Conservation (phyloP, 2,329 filamentous ascomycete genomes). For the Penicillium palitans region DNA sequence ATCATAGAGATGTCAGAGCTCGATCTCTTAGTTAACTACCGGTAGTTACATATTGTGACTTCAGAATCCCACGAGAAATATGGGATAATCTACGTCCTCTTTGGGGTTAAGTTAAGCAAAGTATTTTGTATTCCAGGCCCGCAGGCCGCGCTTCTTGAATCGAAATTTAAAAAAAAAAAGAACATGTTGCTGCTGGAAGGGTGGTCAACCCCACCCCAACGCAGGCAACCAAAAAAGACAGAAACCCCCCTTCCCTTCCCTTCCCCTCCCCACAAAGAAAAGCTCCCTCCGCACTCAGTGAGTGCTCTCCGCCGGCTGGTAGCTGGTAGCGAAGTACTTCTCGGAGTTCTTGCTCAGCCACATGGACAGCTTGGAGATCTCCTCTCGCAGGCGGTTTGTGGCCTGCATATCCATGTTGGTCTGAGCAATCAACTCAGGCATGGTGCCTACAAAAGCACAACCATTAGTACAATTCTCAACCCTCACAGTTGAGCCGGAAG, state of each 20-base stretch:
- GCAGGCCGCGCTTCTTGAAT: not conserved
- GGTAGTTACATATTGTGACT: not conserved
- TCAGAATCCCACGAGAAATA: not conserved
- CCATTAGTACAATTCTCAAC: constrained; percentile 2
- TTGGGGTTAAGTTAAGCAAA: not conserved
- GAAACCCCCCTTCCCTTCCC: no score
- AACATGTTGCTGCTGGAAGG: not conserved
- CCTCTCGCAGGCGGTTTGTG: constrained; percentile 82
- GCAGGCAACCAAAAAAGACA: not conserved
- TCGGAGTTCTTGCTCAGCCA: constrained; percentile 79
- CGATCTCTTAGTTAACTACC: not conserved
- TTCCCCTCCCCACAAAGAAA: not conserved
- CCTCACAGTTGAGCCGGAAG: not conserved
- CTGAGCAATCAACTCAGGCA: constrained; percentile 91
- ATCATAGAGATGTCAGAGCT: not conserved
- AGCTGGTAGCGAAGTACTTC: constrained; percentile 66
- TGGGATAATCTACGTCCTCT: not conserved
- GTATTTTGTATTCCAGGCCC: not conserved
- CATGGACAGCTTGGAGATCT: constrained; percentile 78
- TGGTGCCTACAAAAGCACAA: constrained; percentile 62
- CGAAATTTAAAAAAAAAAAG: not conserved
- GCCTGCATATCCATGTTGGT: constrained; percentile 97
- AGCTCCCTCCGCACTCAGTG: constrained; percentile 21
- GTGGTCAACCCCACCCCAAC: not conserved
- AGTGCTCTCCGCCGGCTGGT: constrained; percentile 44